Base-by-base conservation (phyloP, 163 green algal species). In the Chlamydomonas reinhardtii region DNA sequence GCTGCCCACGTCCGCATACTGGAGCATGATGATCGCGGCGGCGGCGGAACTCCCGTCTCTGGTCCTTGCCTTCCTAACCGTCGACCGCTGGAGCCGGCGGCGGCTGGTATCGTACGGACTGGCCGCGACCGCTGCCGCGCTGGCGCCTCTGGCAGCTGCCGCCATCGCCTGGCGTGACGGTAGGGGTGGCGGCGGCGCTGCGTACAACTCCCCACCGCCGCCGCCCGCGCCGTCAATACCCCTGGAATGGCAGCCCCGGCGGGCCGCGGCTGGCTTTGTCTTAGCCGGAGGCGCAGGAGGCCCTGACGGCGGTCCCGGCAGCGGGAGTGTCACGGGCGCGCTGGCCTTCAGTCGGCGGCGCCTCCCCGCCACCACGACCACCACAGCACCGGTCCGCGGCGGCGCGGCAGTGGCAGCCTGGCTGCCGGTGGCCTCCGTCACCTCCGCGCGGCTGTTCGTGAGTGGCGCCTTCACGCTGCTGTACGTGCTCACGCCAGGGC, bases 1-100 rank as follows among this genome's bases (percentile, higher is more conserved):
- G 43, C 39, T 84, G 65, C 77, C 77, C 2, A 14, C 5, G 25
- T 16, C 27, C 24, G 77, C 65, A 4, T 84, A 84, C 65, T 24
- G 66, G 31, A 54, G 59, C 43, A 84, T 84, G 65, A 59, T 84
- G 77, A 64, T 19, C 4, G 77, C 65, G 8, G 39, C 77, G 39
- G 29, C n/a, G n/a, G 77, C 77, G 65, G 77, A 84, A 43, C 77
- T 84, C 65, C 77, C 77, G 9, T 84, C 77, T 0, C 39, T 84
- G 17, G 77, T 43, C 43, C 52, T 32, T 66, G 77, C 77, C n/a
- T 75, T 76, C 19, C 20, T 76, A 5, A 48, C 65, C 0, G 77
- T 84, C 19, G 77, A 84, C 43, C 65, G 77, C 27, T 84, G 77
- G 77, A 68, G 70, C 64, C 29, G 43, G 6, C 64, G 77, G 20